phyloP scores from a whole-genome alignment of 2,329 filamentous ascomycete species.

The Alternaria arbusti region DNA sequence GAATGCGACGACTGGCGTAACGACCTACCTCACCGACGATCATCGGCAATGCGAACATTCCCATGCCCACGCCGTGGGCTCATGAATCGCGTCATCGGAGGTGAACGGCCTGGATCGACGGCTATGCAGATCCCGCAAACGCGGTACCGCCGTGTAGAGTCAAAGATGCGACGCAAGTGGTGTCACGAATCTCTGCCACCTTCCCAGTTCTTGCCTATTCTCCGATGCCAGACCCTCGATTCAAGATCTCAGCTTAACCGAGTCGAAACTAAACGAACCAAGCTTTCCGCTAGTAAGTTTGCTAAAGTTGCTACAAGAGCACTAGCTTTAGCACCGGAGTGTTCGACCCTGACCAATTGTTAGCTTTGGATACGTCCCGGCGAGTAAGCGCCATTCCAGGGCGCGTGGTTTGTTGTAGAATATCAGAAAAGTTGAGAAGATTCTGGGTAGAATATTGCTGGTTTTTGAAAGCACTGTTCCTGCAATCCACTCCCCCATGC shows the following conservation, averaged over 20 bases:
- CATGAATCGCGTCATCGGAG: not conserved
- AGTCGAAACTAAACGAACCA: not conserved
- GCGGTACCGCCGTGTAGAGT: not conserved
- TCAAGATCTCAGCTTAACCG: not conserved
- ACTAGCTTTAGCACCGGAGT: not conserved
- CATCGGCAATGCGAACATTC: not conserved
- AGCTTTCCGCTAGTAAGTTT: not conserved
- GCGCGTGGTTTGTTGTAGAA: not conserved
- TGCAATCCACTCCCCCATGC: conserved; percentile 16
- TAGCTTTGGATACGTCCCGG: conserved; percentile 1
- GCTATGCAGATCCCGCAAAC: not conserved
- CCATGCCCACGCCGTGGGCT: not conserved
- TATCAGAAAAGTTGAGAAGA: conserved; percentile 37
- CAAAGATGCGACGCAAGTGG: not conserved
- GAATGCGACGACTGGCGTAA: not conserved
- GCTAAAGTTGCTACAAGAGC: not conserved
- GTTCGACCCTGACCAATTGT: not conserved
- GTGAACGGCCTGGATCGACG: not conserved
- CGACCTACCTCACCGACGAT: not conserved
- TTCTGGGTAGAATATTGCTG: conserved; percentile 24
- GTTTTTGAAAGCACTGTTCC: conserved; percentile 30
- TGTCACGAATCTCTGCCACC: not conserved
- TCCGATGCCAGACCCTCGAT: not conserved
- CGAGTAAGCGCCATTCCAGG: not conserved
- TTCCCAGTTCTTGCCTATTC: not conserved